Evolutionary conservation across 805 yeast species (phyloP).

Genomic region (Zygosaccharomyces bisporus): DNA sequence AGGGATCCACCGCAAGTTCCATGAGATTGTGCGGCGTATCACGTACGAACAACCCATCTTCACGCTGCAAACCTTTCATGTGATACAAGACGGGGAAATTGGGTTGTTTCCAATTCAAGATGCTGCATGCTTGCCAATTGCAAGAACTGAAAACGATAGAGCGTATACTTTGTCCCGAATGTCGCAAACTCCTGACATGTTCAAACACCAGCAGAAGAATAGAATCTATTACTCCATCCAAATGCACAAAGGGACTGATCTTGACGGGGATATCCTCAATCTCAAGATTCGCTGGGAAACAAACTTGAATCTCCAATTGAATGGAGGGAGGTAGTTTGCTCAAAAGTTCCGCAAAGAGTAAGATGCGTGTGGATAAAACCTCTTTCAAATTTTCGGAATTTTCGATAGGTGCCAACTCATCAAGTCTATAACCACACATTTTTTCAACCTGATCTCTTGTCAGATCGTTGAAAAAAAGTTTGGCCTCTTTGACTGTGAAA

Average conservation of each 20-base stretch:
- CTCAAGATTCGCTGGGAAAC: constrained; percentile 65
- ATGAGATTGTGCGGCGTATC: constrained; percentile 34
- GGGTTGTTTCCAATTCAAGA: constrained; percentile 97
- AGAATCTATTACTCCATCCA: constrained; percentile 73
- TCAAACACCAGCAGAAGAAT: constrained; percentile 69
- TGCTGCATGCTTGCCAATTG: constrained; percentile 87
- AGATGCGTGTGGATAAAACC: constrained; percentile 40
- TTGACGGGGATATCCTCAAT: constrained; percentile 40
- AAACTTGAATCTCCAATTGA: constrained; percentile 68
- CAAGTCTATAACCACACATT: constrained; percentile 30
- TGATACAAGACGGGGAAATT: constrained; percentile 90
- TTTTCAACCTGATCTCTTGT: constrained; percentile 34
- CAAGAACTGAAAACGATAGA: constrained; percentile 81
- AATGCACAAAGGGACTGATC: constrained; percentile 43
- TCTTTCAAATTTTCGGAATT: constrained; percentile 28
- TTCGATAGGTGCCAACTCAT: constrained; percentile 22
- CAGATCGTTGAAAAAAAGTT: constrained; percentile 59
- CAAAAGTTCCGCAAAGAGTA: constrained; percentile 60
- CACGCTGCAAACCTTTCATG: constrained; percentile 57
- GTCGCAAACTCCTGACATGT: constrained; percentile 55
- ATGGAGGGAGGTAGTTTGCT: constrained; percentile 52
- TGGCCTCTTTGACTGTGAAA: constrained; percentile 46
- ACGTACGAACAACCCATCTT: constrained; percentile 17
- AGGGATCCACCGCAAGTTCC: constrained; percentile 23
- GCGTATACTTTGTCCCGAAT: constrained; percentile 42